Percentiles rank a stretch among this genome's conserved stretches.
These are phyloP conservation scores for Rhodotorula sp. DNA, from an alignment of 1,284 basidiomycete species.

Conservation along the genomic window DNA sequence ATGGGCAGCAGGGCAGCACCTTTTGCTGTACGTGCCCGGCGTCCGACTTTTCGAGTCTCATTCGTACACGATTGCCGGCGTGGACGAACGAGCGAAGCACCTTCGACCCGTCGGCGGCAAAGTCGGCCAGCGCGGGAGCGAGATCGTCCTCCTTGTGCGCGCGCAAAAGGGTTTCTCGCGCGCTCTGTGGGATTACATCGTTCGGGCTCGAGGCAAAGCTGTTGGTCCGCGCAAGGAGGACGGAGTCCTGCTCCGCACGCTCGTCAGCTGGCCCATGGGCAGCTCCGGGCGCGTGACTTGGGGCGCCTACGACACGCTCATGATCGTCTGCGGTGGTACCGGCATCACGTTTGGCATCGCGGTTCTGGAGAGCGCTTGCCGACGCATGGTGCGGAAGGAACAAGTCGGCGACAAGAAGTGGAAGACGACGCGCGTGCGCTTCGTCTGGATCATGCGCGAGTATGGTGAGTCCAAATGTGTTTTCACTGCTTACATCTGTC, in stretches of 20 bases:
- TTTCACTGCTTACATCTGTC: too few species aligned
- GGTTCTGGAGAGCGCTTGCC: constrained; percentile 68
- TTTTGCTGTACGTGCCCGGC: constrained; percentile 69
- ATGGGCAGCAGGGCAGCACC: constrained; percentile 78
- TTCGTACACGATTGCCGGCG: constrained; percentile 76
- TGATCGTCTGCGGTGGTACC: constrained; percentile 75
- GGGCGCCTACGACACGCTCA: constrained; percentile 62
- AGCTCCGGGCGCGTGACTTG: constrained; percentile 66
- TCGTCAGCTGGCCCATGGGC: constrained; percentile 77
- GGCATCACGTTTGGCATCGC: constrained; percentile 74
- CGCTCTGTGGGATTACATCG: constrained; percentile 64
- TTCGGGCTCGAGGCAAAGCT: constrained; percentile 3
- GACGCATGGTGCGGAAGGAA: constrained; percentile 54
- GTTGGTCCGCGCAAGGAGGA: constrained; percentile 33
- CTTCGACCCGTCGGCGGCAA: constrained; percentile 30
- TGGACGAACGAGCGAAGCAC: constrained; percentile 55
- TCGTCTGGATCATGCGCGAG: constrained; percentile 82
- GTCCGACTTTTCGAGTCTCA: constrained; percentile 69
- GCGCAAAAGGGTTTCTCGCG: constrained; percentile 73
- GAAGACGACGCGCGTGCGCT: constrained; percentile 63
- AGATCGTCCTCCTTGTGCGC: constrained; percentile 71
- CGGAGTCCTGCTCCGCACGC: constrained; percentile 64
- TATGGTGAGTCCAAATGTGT: constrained; percentile 28
- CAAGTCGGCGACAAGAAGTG: constrained; percentile 56
- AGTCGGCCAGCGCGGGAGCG: constrained; percentile 49